These are phyloP conservation scores for Casuarina equisetifolia DNA, from an alignment of 306 rosid genomes.

Conservation along the genomic window DNA sequence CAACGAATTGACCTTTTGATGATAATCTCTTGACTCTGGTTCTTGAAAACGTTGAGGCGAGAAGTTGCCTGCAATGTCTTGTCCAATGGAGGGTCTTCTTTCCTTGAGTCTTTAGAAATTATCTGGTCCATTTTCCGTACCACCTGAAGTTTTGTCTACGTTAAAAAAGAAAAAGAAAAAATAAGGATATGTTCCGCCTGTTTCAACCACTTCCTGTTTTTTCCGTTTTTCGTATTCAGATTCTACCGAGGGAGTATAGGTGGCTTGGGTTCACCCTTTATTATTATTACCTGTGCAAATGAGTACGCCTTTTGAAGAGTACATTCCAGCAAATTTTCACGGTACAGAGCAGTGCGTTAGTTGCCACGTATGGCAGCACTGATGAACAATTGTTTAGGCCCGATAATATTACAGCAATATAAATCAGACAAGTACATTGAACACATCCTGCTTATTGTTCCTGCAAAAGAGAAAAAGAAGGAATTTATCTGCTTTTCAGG, in stretches of 20 bases:
- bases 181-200: too few species aligned
- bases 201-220: too few species aligned
- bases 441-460: conserved; percentile 77
- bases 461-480: conserved; percentile 26
- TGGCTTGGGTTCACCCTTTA: too few species aligned
- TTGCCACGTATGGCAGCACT: conserved; percentile 61
- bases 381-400: conserved; percentile 66
- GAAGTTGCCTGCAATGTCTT: background rate
- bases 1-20: background rate
- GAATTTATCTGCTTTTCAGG: background rate
- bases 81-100: too few species aligned
- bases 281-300: conserved; percentile 88
- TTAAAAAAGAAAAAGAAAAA: too few species aligned
- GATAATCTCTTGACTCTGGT: background rate
- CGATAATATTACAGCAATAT: conserved; percentile 67
- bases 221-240: too few species aligned
- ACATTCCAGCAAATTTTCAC: conserved; percentile 87
- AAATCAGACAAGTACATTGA: conserved; percentile 65
- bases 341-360: conserved; percentile 66
- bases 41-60: background rate
- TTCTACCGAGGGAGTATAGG: too few species aligned
- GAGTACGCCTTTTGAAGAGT: conserved; percentile 71
- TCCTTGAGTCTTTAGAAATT: background rate
- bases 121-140: too few species aligned
- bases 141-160: too few species aligned